These are phyloP conservation scores for Melastoma malabathricum DNA, from an alignment of 345 rosid genomes.

Conservation along the genomic window DNA sequence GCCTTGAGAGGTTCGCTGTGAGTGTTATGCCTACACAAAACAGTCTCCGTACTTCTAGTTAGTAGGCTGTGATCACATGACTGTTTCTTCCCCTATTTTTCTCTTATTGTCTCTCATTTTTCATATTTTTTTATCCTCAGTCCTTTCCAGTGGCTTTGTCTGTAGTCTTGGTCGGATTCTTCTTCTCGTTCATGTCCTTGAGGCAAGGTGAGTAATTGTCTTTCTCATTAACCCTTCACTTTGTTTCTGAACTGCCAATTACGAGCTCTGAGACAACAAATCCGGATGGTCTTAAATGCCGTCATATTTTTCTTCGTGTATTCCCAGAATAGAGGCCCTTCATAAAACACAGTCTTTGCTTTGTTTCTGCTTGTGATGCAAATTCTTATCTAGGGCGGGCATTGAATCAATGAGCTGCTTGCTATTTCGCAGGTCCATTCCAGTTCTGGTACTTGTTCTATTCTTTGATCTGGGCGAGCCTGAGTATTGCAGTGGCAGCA, in stretches of 20 bases:
- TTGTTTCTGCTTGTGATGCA: too few relatives aligned
- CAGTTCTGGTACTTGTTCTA: constrained; percentile 41
- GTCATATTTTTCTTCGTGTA: too few relatives aligned
- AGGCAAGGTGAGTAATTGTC: constrained; percentile 44
- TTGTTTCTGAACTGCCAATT: too few relatives aligned
- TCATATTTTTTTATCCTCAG: constrained; percentile 25
- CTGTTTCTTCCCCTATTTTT: background rate
- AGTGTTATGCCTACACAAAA: constrained; percentile 16
- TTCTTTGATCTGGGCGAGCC: constrained; percentile 57
- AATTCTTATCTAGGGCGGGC: too few relatives aligned
- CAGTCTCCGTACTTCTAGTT: too few relatives aligned
- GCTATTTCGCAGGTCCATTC: constrained; percentile 38
- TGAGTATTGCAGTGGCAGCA: constrained; percentile 41
- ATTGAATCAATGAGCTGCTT: too few relatives aligned
- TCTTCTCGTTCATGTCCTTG: constrained; percentile 47
- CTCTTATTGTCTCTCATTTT: background rate
- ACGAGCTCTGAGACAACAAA: too few relatives aligned
- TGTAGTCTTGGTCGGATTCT: constrained; percentile 45
- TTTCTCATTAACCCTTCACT: background rate
- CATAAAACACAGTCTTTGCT: too few relatives aligned
- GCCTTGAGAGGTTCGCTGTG: constrained; percentile 72
- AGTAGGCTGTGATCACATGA: too few relatives aligned
- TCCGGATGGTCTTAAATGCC: too few relatives aligned
- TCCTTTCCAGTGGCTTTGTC: constrained; percentile 56
- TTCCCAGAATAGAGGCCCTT: too few relatives aligned